phyloP scores from a whole-genome alignment of 768 basidiomycete species.

The Clitopilus hobsonii region DNA sequence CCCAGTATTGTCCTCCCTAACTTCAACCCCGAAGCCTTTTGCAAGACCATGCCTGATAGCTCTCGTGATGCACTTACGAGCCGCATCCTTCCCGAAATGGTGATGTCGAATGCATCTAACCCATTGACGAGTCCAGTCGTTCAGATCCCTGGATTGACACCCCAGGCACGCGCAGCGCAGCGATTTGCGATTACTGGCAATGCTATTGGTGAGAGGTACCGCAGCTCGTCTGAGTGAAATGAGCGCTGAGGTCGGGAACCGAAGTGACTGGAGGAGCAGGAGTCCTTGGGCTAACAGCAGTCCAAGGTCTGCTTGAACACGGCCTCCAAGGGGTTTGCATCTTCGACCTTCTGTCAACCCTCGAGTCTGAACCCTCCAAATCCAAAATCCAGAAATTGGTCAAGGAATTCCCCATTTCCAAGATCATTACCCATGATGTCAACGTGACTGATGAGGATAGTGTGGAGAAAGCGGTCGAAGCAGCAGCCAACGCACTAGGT shows the following conservation, averaged over 20 bases:
- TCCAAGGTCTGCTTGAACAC: conserved; percentile 39
- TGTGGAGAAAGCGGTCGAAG: conserved; percentile 20
- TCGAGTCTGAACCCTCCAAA: conserved; percentile 14
- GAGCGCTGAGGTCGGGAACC: background rate
- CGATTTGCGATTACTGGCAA: conserved; percentile 36
- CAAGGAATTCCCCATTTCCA: conserved; percentile 26
- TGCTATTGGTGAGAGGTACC: conserved; percentile 29
- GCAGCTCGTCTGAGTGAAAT: background rate
- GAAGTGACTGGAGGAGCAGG: conserved; percentile 42
- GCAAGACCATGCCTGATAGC: conserved; percentile 7
- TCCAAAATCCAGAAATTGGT: conserved; percentile 13
- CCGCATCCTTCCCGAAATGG: conserved; percentile 25
- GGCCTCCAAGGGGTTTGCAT: conserved; percentile 31
- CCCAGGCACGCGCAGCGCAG: conserved; percentile 17
- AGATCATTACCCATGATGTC: conserved; percentile 25
- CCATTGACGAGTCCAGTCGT: conserved; percentile 24
- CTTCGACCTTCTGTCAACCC: conserved; percentile 21
- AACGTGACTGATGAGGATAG: conserved; percentile 30
- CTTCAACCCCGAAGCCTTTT: too few relatives aligned
- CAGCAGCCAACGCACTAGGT: conserved; percentile 22
- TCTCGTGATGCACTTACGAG: conserved; percentile 21
- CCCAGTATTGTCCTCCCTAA: too few relatives aligned
- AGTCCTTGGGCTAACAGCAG: conserved; percentile 28
- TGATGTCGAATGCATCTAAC: conserved; percentile 25
- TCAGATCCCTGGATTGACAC: conserved; percentile 6